These are phyloP conservation scores for Barnettozyma siamensis DNA, from an alignment of 805 yeast genomes.

Conservation along the genomic window DNA sequence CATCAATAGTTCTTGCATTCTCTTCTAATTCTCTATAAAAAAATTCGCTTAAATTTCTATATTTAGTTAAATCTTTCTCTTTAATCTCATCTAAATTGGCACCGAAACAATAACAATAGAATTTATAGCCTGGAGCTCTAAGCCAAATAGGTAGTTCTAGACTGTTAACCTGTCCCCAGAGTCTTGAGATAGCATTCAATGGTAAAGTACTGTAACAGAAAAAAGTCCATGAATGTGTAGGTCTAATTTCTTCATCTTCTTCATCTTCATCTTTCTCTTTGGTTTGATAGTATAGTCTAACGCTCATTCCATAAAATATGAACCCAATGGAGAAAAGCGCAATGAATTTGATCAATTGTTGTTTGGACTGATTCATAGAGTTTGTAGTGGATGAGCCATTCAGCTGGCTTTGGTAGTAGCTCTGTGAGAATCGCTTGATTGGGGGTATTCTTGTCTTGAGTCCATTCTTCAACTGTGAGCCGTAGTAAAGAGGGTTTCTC, in stretches of 20 bases:
- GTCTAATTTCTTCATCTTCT: conserved; percentile 34
- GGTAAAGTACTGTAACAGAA: conserved; percentile 90
- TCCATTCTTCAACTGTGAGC: conserved; percentile 29
- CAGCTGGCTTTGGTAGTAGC: conserved; percentile 18
- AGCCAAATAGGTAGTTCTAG: conserved; percentile 83
- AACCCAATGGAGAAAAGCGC: conserved; percentile 24
- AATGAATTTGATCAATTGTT: conserved; percentile 24
- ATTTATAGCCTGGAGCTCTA: conserved; percentile 71
- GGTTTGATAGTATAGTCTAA: conserved; percentile 23
- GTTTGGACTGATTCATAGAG: conserved; percentile 13
- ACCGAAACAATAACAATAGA: conserved; percentile 78
- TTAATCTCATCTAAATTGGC: conserved; percentile 86
- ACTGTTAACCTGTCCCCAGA: conserved; percentile 91
- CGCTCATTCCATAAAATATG: conserved; percentile 25
- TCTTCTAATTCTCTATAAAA: conserved; percentile 79
- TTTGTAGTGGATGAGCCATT: conserved; percentile 17
- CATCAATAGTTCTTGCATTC: conserved; percentile 70
- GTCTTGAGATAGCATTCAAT: conserved; percentile 79
- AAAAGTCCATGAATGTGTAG: conserved; percentile 79
- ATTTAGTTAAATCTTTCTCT: conserved; percentile 71
- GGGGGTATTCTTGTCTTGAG: conserved; percentile 25
- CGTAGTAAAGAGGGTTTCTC: conserved; percentile 37
- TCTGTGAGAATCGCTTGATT: conserved; percentile 21
- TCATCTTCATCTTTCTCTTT: conserved; percentile 17
- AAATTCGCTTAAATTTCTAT: conserved; percentile 80